phyloP scores from a whole-genome alignment of 169 alveolate genomes.

The Neospora caninum region DNA sequence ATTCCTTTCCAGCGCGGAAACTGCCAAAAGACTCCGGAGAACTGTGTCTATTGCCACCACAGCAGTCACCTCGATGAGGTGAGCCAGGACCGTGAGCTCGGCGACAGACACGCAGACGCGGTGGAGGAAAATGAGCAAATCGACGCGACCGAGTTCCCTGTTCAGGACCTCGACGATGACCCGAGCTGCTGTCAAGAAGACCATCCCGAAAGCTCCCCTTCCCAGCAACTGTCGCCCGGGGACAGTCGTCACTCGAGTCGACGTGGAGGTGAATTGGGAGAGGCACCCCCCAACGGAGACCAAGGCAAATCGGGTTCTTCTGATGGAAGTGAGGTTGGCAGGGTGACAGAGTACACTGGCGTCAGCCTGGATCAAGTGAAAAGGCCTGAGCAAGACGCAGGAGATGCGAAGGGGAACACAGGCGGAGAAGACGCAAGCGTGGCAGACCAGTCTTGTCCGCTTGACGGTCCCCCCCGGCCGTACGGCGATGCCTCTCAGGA shows the following conservation, averaged over 20 bases:
- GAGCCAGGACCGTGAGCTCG: neutral
- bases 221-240: neutral
- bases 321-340: neutral
- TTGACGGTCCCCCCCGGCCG: neutral
- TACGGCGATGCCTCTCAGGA: neutral
- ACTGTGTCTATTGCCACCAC: neutral
- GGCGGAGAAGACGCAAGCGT: neutral
- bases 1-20: neutral
- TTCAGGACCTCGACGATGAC: neutral
- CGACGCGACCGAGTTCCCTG: neutral
- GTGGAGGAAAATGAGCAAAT: neutral
- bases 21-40: neutral
- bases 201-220: neutral
- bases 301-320: neutral
- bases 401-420: neutral
- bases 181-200: neutral
- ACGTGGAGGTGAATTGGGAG: neutral
- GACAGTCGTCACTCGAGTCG: neutral
- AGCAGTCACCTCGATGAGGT: neutral
- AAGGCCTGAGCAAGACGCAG: neutral
- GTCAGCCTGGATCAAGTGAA: neutral
- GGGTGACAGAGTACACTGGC: neutral
- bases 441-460: neutral
- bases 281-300: neutral
- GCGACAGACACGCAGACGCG: neutral